phyloP scores from a whole-genome alignment of 805 yeast genomes.

The Ogataea nitratoaversa region DNA sequence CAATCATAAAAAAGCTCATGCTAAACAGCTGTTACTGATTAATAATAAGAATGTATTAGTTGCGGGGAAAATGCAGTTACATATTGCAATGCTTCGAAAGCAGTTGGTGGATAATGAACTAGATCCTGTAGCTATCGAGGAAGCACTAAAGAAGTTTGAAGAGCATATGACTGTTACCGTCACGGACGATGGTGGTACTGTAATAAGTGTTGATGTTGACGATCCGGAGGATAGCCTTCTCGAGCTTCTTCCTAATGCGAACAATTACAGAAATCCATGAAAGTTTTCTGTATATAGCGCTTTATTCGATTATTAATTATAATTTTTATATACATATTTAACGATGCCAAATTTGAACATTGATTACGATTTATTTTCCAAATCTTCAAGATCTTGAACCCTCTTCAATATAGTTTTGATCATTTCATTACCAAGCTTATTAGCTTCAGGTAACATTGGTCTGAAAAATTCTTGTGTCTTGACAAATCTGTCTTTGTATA shows the following conservation, averaged over 20 bases:
- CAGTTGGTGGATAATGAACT: constrained; percentile 55
- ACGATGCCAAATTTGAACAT: too few relatives aligned
- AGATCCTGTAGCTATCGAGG: constrained; percentile 55
- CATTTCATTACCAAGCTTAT: constrained; percentile 89
- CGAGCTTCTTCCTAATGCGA: neutral
- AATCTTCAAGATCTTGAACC: constrained; percentile 24
- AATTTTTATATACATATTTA: neutral
- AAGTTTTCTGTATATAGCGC: too few relatives aligned
- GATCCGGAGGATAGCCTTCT: neutral
- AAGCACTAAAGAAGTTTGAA: constrained; percentile 53
- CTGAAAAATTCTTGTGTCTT: constrained; percentile 77
- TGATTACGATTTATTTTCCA: neutral
- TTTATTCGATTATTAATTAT: too few relatives aligned
- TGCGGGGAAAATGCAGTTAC: constrained; percentile 60
- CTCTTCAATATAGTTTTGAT: constrained; percentile 62
- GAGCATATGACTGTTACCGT: neutral
- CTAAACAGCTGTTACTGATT: neutral
- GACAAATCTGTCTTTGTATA: constrained; percentile 71
- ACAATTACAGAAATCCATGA: neutral
- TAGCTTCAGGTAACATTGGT: constrained; percentile 87
- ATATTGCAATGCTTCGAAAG: constrained; percentile 59
- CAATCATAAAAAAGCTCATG: neutral
- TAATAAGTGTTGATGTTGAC: neutral
- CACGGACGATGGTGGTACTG: neutral
- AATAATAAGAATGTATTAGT: constrained; percentile 37